These are phyloP conservation scores for Evansstolkia leycettana DNA, from an alignment of 495 filamentous ascomycete species.

Conservation along the genomic window DNA sequence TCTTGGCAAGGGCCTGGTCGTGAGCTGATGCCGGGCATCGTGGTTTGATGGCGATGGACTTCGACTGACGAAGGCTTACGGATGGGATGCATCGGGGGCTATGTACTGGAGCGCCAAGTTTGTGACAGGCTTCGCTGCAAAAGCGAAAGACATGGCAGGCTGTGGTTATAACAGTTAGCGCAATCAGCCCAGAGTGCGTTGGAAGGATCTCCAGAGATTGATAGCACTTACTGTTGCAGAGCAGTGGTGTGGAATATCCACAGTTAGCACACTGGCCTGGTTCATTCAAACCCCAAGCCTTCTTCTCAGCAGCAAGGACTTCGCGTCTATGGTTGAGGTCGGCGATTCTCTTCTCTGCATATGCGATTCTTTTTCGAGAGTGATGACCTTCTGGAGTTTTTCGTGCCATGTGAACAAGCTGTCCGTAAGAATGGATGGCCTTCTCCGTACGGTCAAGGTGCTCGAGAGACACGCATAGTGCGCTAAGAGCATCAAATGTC, in stretches of 20 bases:
- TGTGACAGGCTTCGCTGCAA: constrained; percentile 18
- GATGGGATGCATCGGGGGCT: constrained; percentile 16
- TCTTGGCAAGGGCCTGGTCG: constrained; percentile 16
- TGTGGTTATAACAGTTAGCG: constrained; percentile 1
- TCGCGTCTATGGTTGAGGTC: constrained; percentile 16
- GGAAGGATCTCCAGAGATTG: too few relatives aligned
- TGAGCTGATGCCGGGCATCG: constrained; percentile 13
- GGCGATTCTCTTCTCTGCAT: constrained; percentile 15
- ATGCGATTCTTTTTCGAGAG: constrained; percentile 12
- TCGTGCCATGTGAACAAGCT: constrained; percentile 15
- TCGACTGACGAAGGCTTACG: constrained; percentile 17
- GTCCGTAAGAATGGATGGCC: constrained; percentile 17
- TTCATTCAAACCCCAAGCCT: constrained; percentile 15
- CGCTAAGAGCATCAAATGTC: constrained; percentile 19
- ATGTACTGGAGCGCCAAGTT: constrained; percentile 5
- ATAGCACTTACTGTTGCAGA: constrained; percentile 22
- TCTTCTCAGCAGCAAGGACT: constrained; percentile 12
- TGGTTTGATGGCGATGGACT: constrained; percentile 17
- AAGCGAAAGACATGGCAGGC: constrained; percentile 20
- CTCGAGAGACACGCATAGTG: constrained; percentile 16
- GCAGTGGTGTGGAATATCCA: constrained; percentile 7
- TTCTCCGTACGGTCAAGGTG: constrained; percentile 17
- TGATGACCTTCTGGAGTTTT: constrained; percentile 11
- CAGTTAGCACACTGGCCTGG: constrained; percentile 12
- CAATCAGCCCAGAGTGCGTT: too few relatives aligned